Percentiles rank a stretch among this genome's conserved stretches.
Conservation (phyloP, 805 yeast genomes). For the Wickerhamomyces subpelliculosus region DNA sequence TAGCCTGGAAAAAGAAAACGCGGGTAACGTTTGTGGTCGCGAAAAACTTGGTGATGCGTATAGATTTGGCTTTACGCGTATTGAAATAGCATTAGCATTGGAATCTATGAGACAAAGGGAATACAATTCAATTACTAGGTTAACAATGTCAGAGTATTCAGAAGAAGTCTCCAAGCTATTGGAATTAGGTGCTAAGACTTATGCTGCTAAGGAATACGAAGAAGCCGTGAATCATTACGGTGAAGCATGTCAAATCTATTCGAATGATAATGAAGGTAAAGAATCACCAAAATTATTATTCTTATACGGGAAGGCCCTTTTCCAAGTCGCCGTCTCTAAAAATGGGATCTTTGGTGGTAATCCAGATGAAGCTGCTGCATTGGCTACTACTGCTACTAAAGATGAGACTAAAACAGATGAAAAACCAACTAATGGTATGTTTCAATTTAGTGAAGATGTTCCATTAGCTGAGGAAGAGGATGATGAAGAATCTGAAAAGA, state of each 20-base stretch:
- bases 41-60: too few relatives aligned
- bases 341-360: constrained; percentile 69
- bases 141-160: constrained; percentile 20
- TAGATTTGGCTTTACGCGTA: too few relatives aligned
- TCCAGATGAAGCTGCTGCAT: constrained; percentile 10
- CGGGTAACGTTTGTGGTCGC: too few relatives aligned
- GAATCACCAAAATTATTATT: constrained; percentile 70
- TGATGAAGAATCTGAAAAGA: constrained; percentile 22
- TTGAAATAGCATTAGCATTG: too few relatives aligned
- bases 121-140: neutral
- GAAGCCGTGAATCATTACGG: constrained; percentile 66
- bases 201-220: constrained; percentile 60
- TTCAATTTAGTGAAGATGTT: constrained; percentile 31
- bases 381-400: constrained; percentile 20
- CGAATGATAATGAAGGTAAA: constrained; percentile 42
- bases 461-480: constrained; percentile 28
- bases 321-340: constrained; percentile 65
- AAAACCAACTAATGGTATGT: constrained; percentile 21
- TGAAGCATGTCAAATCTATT: constrained; percentile 57
- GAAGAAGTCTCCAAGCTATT: constrained; percentile 41
- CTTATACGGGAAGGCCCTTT: constrained; percentile 74
- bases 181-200: constrained; percentile 55
- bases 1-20: too few relatives aligned
- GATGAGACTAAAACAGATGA: constrained; percentile 16
- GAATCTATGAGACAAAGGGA: neutral